These are phyloP conservation scores for Colletotrichum orchidophilum DNA, from an alignment of 2,329 filamentous ascomycete species.

Conservation along the genomic window DNA sequence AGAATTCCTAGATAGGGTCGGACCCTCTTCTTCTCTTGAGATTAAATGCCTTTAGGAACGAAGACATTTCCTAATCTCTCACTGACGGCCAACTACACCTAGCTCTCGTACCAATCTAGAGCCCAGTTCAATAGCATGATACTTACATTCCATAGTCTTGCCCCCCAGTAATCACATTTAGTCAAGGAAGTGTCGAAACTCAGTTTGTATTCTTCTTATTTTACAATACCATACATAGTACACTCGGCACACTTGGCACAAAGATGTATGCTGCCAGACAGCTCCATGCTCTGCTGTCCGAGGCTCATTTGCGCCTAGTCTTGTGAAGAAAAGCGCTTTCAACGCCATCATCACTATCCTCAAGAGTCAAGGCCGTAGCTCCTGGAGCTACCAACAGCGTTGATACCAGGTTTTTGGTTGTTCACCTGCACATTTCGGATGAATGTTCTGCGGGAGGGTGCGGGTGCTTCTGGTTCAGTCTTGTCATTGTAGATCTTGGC, in stretches of 20 bases:
- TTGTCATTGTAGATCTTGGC: constrained; percentile 44
- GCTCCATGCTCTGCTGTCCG: background rate
- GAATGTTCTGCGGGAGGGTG: constrained; percentile 3
- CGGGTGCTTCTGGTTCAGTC: constrained; percentile 11
- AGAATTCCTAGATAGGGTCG: too few species aligned
- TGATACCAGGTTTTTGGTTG: background rate
- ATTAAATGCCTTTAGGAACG: background rate
- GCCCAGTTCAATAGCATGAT: background rate
- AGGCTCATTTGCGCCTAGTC: background rate
- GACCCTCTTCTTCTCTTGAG: too few species aligned
- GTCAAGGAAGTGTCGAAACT: background rate
- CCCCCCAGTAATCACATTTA: background rate
- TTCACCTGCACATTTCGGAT: background rate
- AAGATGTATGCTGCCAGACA: background rate
- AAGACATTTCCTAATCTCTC: background rate
- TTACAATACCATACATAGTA: constrained; percentile 31
- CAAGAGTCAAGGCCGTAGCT: constrained; percentile 49
- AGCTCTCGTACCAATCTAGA: background rate
- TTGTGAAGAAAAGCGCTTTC: background rate
- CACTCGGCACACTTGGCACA: constrained; percentile 11
- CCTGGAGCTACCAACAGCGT: constrained; percentile 45
- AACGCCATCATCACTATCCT: constrained; percentile 5
- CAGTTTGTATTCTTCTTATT: constrained; percentile 27
- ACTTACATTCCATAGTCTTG: too few species aligned
- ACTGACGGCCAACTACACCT: background rate